Evolutionary conservation across 768 basidiomycete species (phyloP).

Genomic region (Rhizopogon rudus): DNA sequence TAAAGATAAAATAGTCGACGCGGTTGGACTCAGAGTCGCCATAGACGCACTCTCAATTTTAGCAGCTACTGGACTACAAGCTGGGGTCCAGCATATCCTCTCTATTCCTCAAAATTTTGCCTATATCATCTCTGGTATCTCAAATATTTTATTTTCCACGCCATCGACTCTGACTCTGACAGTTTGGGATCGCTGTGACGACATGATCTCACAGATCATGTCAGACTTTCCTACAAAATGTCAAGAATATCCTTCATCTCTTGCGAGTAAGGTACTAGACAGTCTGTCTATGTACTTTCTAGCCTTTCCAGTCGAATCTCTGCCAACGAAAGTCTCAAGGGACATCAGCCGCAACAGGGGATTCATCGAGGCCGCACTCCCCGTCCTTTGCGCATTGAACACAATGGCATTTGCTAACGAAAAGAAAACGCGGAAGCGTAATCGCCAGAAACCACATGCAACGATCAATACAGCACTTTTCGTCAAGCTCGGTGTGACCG

Average conservation of each 20-base stretch:
- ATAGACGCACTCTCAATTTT: conserved; percentile 23
- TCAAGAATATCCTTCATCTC: conserved; percentile 16
- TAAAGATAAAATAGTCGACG: conserved; percentile 9
- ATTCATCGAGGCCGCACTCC: conserved; percentile 18
- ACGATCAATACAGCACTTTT: conserved; percentile 26
- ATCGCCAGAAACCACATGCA: conserved; percentile 5
- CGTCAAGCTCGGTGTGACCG: conserved; percentile 18
- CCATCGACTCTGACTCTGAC: background rate
- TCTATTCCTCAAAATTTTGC: conserved; percentile 21
- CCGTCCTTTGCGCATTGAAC: conserved; percentile 16
- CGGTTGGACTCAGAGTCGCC: conserved; percentile 14
- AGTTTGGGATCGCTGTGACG: conserved; percentile 11
- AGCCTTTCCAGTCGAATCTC: conserved; percentile 15
- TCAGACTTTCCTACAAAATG: conserved; percentile 26
- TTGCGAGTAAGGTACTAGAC: conserved; percentile 15
- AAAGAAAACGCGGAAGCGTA: conserved; percentile 20
- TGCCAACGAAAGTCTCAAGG: conserved; percentile 8
- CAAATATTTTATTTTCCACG: background rate
- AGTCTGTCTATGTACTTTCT: conserved; percentile 21
- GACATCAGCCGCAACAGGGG: conserved; percentile 14
- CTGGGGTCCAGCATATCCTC: conserved; percentile 23
- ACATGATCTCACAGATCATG: conserved; percentile 25
- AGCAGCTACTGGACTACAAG: conserved; percentile 13
- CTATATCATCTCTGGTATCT: conserved; percentile 24
- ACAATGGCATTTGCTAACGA: background rate